Evolutionary conservation across 2,329 filamentous ascomycete species (phyloP).

Genomic region (Penicillium sp.): DNA sequence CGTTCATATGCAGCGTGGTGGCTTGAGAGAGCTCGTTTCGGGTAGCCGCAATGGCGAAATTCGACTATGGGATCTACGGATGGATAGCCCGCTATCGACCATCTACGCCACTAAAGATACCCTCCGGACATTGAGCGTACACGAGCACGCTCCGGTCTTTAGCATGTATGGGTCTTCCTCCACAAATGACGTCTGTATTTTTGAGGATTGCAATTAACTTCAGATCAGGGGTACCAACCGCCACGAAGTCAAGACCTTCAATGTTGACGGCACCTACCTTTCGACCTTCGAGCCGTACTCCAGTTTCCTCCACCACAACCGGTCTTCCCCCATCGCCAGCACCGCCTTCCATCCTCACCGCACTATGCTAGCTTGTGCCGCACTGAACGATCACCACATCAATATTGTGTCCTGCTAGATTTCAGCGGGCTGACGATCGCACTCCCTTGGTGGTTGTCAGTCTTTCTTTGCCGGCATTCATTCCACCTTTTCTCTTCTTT

Average conservation of each 20-base stretch:
- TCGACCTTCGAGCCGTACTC: constrained; percentile 87
- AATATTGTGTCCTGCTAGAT: constrained; percentile 72
- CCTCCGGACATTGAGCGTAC: constrained; percentile 80
- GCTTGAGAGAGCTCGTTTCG: constrained; percentile 83
- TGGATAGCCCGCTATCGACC: constrained; percentile 71
- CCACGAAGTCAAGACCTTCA: constrained; percentile 88
- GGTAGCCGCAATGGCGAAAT: constrained; percentile 91
- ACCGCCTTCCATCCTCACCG: constrained; percentile 95
- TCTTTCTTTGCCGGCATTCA: neutral
- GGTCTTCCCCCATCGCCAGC: constrained; percentile 75
- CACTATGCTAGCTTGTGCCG: constrained; percentile 84
- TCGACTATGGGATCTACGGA: constrained; percentile 92
- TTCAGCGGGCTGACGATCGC: neutral
- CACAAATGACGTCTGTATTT: neutral
- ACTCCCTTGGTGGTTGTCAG: neutral
- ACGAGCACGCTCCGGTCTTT: constrained; percentile 96
- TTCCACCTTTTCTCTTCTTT: neutral
- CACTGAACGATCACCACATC: constrained; percentile 82
- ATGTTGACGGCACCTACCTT: constrained; percentile 75
- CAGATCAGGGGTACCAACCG: constrained; percentile 72
- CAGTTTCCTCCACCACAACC: constrained; percentile 77
- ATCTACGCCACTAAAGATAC: constrained; percentile 74
- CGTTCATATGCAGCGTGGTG: constrained; percentile 94
- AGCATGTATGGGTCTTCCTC: constrained; percentile 66
- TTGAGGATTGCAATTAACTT: constrained; percentile 11